Base-by-base conservation (phyloP, 2,329 filamentous ascomycete species). In the Fragosphaeria purpurea region DNA sequence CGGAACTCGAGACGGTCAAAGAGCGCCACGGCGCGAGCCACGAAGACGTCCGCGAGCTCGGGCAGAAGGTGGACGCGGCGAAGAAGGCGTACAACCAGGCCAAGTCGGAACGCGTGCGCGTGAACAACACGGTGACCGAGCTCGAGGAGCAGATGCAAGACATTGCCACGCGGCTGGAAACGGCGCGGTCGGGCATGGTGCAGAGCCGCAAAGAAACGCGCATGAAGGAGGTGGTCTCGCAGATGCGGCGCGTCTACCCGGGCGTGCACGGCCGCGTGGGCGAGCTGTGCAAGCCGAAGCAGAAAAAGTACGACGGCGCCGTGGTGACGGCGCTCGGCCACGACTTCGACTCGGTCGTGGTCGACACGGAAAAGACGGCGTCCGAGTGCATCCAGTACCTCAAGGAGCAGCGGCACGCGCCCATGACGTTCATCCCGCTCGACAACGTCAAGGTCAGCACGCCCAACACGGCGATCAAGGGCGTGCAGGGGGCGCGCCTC, bases 391-490 rank as follows among this genome's bases (percentile, higher is more conserved):
- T 98, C 50, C 82, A 93, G 58, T 94, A 95, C 61, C 79, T 98
- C 52, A 93, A 93, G 59, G 88, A 95, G 57, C 88, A 96, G 63
- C 83, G 88, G 50, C 83, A 86, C 49, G 80, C 86, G 6, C 88
- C 90, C 52, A 88, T 93, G 68, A 96, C 88, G 1, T 97, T 98
- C 66, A 90, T 97, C 56, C 93, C 93, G 1, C 76, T 98, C 13
- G 93, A 98, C 71, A 96, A 95, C 48, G 95, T 98, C 65, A 94
- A 97, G 62, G 90, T 96, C 63, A 90, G 88, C 64, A 83, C 88
- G 9, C 80, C 93, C 53, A 95, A 95, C 63, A 86, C 88, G 5
- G 90, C 88, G 53, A 74, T 98, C 57, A 96, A 96, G 68, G 88
- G 89, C 33, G 85, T 95, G 65, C 78, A 87, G 50, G 86, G 87